Percentiles rank a stretch among this genome's conserved stretches.
These are phyloP conservation scores for Steccherinum ochraceum DNA, from an alignment of 768 basidiomycete genomes.

Conservation along the genomic window DNA sequence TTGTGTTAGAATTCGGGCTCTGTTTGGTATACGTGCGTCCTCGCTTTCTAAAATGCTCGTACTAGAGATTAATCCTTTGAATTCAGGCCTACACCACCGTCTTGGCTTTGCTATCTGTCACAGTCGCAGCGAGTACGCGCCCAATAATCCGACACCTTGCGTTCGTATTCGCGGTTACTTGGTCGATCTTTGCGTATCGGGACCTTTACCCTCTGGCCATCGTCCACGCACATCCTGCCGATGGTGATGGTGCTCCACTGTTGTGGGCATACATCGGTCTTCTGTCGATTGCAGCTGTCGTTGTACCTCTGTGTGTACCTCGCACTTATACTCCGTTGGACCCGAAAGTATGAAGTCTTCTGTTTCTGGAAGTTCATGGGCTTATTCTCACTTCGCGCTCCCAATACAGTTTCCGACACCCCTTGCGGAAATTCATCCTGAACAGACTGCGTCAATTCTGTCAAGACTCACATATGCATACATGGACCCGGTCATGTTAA, in stretches of 20 bases:
- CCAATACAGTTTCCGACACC: constrained; percentile 6
- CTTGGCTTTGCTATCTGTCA: constrained; percentile 23
- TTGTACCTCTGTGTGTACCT: constrained; percentile 34
- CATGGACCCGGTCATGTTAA: constrained; percentile 42
- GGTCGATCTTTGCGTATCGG: constrained; percentile 31
- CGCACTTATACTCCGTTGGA: constrained; percentile 11
- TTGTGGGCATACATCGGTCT: constrained; percentile 32
- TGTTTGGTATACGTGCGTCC: constrained; percentile 11
- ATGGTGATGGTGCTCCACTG: constrained; percentile 24
- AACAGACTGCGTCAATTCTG: constrained; percentile 19
- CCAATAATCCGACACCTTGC: constrained; percentile 26
- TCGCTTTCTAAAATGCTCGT: neutral
- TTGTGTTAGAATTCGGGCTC: constrained; percentile 25
- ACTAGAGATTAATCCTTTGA: neutral
- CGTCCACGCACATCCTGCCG: constrained; percentile 24
- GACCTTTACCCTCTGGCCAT: constrained; percentile 34
- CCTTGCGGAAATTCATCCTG: constrained; percentile 12
- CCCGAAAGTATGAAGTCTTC: constrained; percentile 5
- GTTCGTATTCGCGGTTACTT: constrained; percentile 26
- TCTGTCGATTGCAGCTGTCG: constrained; percentile 25
- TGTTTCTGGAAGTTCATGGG: neutral
- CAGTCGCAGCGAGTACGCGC: constrained; percentile 18
- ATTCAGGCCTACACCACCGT: constrained; percentile 28
- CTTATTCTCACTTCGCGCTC: neutral
- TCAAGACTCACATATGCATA: constrained; percentile 38